A percentile compares a stretch with the other conserved stretches of the same genome.
Conservation (phyloP, 805 yeast genomes). For the Yarrowia bubula region DNA sequence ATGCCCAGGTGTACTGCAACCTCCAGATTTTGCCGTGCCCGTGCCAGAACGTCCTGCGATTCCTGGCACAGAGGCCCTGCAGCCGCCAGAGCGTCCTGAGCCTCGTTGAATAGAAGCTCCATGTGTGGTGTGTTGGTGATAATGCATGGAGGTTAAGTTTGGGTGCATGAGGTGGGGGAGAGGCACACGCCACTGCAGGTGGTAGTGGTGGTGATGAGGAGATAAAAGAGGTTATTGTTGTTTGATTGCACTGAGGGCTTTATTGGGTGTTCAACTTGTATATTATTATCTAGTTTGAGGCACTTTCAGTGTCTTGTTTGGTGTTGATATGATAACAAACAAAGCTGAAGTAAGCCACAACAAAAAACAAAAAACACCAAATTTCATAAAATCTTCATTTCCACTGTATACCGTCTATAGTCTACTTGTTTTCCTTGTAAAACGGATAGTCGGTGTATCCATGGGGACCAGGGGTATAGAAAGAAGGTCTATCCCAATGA, state of each 20-base stretch:
- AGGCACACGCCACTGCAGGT: no score
- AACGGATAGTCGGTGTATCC: conserved; percentile 49
- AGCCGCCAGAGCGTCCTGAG: conserved; percentile 20
- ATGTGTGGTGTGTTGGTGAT: conserved; percentile 7
- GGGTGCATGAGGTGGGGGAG: background rate
- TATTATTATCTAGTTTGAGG: no score
- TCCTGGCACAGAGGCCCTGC: conserved; percentile 21
- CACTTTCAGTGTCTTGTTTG: no score
- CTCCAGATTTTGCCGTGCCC: conserved; percentile 11
- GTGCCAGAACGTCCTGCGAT: conserved; percentile 10
- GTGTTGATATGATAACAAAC: no score
- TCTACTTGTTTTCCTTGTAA: background rate
- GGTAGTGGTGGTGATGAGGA: no score
- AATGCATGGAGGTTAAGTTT: conserved; percentile 13
- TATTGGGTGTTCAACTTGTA: no score
- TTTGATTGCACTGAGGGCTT: no score
- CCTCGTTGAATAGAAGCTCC: conserved; percentile 1
- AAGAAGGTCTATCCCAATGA: conserved; percentile 49
- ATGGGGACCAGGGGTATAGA: conserved; percentile 44
- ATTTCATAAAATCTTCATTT: no score
- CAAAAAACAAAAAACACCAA: no score
- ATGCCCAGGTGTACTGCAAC: conserved; percentile 5
- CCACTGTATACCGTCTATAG: no score
- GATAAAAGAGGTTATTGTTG: no score
- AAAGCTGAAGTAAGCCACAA: no score